Base-by-base conservation (phyloP, 331 rosid species). In the Malus hybrid region DNA sequence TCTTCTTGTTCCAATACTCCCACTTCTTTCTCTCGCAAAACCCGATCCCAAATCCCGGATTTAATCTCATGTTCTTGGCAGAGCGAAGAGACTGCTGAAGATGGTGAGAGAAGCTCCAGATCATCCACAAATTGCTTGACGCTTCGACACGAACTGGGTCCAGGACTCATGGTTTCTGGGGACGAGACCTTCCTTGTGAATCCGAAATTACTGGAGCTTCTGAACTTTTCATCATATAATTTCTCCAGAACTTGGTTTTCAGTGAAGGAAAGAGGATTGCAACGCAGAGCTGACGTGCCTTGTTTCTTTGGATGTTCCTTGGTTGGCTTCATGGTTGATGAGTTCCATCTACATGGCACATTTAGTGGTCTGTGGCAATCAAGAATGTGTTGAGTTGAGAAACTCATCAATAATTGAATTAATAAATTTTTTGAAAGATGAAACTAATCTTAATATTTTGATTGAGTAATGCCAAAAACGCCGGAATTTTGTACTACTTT, bases 31-130 rank as follows among this genome's bases (percentile, higher is more conserved):
- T 81, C 84, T 2, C 75, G 78, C 20, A 74, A 64, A 71, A 77
- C 83, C 42, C 46, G 76, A 62, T 83, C 85, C 36, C 59, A 86
- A 77, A 72, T 71, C 33, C 78, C 86, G 36, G 78, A 54, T 81
- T 86, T 90, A 65, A 81, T 61, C 79, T 88, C 90, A 27, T 78
- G 82, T 56, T 88, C 94, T 33, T 85, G 93, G 84, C 86, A 88
- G 19, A 86, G 79, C 19, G 89, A 90, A 65, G 97, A 90, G 73
- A 80, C 90, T 65, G 79, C 88, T 7, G 98, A 91, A 65, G 89
- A 71, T 56, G 93, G 85, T 24, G 98, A 91, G 73, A 82, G 83
- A 46, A 80, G 82, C 33, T 88, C 97, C 64, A 83, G 79, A 32
- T 91, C 96, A 77, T 90, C 92, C 42, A 70, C 70, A 24, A 84